Conservation (phyloP, 2,329 filamentous ascomycete species). For the Trichoderma lentiforme region DNA sequence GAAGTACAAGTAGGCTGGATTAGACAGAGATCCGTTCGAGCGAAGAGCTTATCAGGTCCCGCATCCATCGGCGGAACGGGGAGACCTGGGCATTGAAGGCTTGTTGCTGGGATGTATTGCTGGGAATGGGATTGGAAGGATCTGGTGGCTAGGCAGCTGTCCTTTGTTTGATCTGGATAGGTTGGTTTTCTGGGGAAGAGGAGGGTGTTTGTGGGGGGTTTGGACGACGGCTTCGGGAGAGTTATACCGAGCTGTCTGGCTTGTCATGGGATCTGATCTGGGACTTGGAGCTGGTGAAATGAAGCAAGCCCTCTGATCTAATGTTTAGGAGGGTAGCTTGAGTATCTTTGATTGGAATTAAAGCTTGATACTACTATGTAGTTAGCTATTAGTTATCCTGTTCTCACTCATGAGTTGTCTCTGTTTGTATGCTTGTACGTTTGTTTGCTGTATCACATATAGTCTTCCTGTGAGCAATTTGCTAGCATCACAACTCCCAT, state of each 20-base stretch:
- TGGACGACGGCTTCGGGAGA: background rate
- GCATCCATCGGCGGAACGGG: slow-evolving; percentile 17
- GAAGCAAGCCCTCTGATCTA: background rate
- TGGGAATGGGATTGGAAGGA: background rate
- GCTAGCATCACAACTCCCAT: background rate
- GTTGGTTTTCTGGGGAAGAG: background rate
- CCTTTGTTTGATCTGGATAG: background rate
- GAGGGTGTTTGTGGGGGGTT: background rate
- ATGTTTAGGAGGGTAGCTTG: background rate
- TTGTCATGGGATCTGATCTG: background rate
- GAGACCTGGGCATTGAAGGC: background rate
- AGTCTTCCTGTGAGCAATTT: background rate
- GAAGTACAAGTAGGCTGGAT: background rate
- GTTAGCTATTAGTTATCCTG: background rate
- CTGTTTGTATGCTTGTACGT: background rate
- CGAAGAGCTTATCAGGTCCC: slow-evolving; percentile 5
- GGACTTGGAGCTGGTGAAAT: background rate
- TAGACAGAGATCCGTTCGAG: slow-evolving; percentile 10
- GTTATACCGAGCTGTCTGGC: background rate
- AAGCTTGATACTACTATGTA: background rate
- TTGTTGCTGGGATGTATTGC: background rate
- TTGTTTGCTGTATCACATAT: background rate
- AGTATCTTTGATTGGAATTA: background rate
- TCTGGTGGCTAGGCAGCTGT: background rate
- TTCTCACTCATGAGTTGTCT: background rate